Conservation (phyloP, 2,329 filamentous ascomycete genomes). For the Beauveria sp. region DNA sequence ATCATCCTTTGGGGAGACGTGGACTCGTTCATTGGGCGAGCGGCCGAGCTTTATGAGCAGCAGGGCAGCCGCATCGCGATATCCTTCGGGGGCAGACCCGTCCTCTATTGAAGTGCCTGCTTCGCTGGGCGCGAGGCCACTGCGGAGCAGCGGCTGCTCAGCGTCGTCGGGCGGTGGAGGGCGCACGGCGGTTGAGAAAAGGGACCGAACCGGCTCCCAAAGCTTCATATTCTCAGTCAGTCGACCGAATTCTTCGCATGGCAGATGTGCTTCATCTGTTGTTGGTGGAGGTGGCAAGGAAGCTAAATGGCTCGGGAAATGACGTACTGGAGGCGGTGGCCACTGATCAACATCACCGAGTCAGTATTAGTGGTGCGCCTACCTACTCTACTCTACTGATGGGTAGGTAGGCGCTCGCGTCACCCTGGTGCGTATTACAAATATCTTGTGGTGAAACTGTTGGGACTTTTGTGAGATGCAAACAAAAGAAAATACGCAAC, state of each 20-base stretch:
- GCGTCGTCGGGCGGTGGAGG: conserved; percentile 17
- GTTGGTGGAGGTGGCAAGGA: background rate
- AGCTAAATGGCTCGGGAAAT: background rate
- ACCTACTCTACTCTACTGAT: too few species aligned
- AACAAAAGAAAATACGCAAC: too few species aligned
- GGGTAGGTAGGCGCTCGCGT: too few species aligned
- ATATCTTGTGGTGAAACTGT: too few species aligned
- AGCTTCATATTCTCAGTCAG: background rate
- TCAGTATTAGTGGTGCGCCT: background rate
- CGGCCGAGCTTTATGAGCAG: conserved; percentile 33
- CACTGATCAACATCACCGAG: background rate
- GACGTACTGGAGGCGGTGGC: background rate
- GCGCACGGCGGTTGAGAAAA: background rate
- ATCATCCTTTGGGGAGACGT: conserved; percentile 26
- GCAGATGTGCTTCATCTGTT: background rate
- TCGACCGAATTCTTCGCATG: background rate
- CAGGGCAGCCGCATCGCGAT: conserved; percentile 38
- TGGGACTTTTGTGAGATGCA: too few species aligned
- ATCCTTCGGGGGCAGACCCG: background rate
- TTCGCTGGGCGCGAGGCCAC: conserved; percentile 44
- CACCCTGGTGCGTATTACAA: too few species aligned
- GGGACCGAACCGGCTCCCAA: background rate
- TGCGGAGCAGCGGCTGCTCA: conserved; percentile 49
- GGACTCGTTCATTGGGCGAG: conserved; percentile 25
- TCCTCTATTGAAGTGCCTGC: background rate